phyloP scores from a whole-genome alignment of 768 basidiomycete genomes.

The Xerocomellus intermedius region DNA sequence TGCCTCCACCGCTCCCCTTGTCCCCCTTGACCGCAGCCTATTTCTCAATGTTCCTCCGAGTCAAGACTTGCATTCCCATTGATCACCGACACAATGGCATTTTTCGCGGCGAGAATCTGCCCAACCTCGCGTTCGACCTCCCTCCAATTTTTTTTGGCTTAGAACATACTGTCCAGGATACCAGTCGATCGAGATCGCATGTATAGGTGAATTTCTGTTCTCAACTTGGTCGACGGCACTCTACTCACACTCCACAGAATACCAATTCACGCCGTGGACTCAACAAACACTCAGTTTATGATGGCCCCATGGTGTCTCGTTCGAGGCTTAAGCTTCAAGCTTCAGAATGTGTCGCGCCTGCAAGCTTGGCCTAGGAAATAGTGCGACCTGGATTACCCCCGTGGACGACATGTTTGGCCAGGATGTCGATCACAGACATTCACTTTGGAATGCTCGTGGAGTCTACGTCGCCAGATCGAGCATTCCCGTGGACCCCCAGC shows the following conservation, averaged over 20 bases:
- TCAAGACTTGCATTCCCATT: neutral
- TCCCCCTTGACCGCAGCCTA: neutral
- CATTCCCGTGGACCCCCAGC: conserved; percentile 2
- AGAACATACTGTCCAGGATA: neutral
- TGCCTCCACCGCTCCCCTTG: too few relatives aligned
- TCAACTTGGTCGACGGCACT: neutral
- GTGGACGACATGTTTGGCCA: neutral
- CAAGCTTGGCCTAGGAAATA: neutral
- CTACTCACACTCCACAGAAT: neutral
- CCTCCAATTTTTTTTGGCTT: neutral
- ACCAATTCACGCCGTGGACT: neutral
- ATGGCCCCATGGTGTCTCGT: neutral
- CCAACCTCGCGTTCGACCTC: neutral
- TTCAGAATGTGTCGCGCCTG: neutral
- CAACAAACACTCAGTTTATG: neutral
- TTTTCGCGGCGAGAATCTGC: neutral
- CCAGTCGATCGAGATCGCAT: neutral
- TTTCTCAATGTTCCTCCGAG: neutral
- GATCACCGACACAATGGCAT: neutral
- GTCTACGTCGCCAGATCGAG: neutral
- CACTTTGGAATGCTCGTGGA: conserved; percentile 8
- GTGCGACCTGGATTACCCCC: neutral
- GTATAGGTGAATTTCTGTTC: neutral
- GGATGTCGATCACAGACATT: neutral
- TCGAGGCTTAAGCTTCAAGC: neutral